phyloP scores from a whole-genome alignment of 495 filamentous ascomycete species.

The Tuber melanosporum region DNA sequence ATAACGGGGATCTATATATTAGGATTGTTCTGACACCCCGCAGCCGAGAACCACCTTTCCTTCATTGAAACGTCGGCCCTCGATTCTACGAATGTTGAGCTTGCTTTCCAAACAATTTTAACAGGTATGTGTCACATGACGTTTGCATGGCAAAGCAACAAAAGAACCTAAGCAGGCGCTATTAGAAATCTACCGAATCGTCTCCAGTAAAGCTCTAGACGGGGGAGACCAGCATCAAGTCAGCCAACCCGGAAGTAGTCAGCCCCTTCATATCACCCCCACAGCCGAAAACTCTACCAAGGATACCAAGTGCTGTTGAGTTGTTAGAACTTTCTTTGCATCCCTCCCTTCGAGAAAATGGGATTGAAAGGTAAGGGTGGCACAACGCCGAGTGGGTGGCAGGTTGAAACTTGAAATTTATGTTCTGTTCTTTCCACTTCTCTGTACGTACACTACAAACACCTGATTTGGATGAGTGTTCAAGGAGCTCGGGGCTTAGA shows the following conservation, averaged over 20 bases:
- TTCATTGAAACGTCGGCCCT: constrained; percentile 99
- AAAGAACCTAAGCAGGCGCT: not conserved
- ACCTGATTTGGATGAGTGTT: constrained; percentile 39
- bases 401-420: constrained; percentile 40
- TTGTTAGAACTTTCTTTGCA: constrained; percentile 7
- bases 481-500: constrained; percentile 43
- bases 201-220: constrained; percentile 93
- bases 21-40: constrained; percentile 8
- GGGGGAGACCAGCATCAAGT: constrained; percentile 68
- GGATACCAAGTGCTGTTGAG: constrained; percentile 81
- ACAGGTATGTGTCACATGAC: constrained; percentile 60
- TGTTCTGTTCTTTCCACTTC: constrained; percentile 39
- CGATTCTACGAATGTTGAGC: constrained; percentile 97
- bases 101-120: constrained; percentile 98
- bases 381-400: constrained; percentile 15
- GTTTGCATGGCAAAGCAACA: not conserved
- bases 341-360: constrained; percentile 41
- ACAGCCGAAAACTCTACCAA: constrained; percentile 68
- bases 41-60: constrained; percentile 89
- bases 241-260: constrained; percentile 61
- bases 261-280: constrained; percentile 75
- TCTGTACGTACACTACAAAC: constrained; percentile 39
- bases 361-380: constrained; percentile 39
- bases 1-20: not conserved
- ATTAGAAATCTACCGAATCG: constrained; percentile 97